Base-by-base conservation (phyloP, 1,284 basidiomycete genomes). In the Peniophora sp. region DNA sequence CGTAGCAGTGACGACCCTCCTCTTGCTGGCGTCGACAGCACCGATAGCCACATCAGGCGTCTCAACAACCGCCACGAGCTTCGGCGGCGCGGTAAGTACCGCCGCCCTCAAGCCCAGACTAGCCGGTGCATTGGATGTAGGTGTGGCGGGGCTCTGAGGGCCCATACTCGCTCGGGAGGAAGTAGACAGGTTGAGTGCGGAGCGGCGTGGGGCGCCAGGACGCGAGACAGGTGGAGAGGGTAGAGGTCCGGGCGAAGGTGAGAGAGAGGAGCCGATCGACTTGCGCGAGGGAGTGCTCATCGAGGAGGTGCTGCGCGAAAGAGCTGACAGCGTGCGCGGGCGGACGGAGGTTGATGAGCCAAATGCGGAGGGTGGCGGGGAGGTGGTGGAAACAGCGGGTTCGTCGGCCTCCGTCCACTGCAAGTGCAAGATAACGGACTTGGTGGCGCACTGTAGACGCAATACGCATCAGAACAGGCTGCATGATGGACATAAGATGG, bases 391-490 rank as follows among this genome's bases (percentile, higher is more conserved):
- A 14, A 53, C 48, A 2, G 63, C 50, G 14, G 53, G 62, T 19
- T 69, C 70, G 32, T 80, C 77, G 16, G 77, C 78, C 65, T 92
- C 88, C 52, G 81, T 83, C 92, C 92, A 95, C 65, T 92, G 85
- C 2, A 95, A 71, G 57, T 93, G 92, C 41, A 95, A 69, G 53
- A 95, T 91, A 25, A 92, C 74, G 9, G 87, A 89, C 67, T 92
- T 92, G 0, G 90, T 93, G 0, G 91, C 92, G 59, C 90, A 92
- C 89, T 92, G 52, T 1, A n/a, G 19, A 45, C 24, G 48, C 34
- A 48, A 25, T 22, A 32, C 38, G 27, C 23, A 32, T 47, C 27
- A 8, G 49, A 10, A 47, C n/a, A 8, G n/a, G 5, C 19, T 48
- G 14, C 35, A 27, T 36, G n/a, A 24, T 16, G 11, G 41, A 38